Base-by-base conservation (phyloP, 306 rosid genomes). In the Inga oerstediana region DNA sequence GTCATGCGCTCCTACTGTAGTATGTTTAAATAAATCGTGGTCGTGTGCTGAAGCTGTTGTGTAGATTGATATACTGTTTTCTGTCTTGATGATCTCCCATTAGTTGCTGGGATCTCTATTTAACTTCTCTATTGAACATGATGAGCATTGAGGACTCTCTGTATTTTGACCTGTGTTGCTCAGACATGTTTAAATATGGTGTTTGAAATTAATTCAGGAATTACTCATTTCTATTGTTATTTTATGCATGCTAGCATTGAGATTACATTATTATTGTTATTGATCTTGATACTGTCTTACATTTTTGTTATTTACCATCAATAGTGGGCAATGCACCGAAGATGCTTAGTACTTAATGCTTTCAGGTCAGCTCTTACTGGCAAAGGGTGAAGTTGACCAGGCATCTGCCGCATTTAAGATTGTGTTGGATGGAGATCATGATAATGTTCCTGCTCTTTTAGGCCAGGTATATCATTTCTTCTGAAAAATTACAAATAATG, bases 301-400 rank as follows among this genome's bases (percentile, higher is more conserved):
- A 64, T n/a, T 44, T 72, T 13, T 59, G 71, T 71, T 48, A 80
- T 20, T 27, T 79, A 45, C 82, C 81, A 61, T 65, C 67, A 69
- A 30, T 65, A 72, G 41, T 58, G 76, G 49, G 72, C 62, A 39
- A 61, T 88, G 74, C 65, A 22, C 56, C 67, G 52, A 56, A 61
- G 76, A 45, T 74, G 73, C 81, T 79, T 75, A 69, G 56, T 67
- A 77, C 59, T 80, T 58, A 35, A 27, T 89, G 82, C 88, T 86
- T 79, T 70, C 93, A 97, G 99, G 99, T 84, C 99, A 97, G 85
- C 99, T 97, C 87, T 92, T 97, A 86, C 89, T 97, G 82, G 97
- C 98, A 30, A 91, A 94, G 91, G 98, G 98, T 80, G 99, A 97
- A 78, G 88, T 97, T 65, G 99, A 97, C 46, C 99, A 97, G 84